phyloP scores from a whole-genome alignment of 805 yeast genomes.

The Torulaspora franciscae region DNA sequence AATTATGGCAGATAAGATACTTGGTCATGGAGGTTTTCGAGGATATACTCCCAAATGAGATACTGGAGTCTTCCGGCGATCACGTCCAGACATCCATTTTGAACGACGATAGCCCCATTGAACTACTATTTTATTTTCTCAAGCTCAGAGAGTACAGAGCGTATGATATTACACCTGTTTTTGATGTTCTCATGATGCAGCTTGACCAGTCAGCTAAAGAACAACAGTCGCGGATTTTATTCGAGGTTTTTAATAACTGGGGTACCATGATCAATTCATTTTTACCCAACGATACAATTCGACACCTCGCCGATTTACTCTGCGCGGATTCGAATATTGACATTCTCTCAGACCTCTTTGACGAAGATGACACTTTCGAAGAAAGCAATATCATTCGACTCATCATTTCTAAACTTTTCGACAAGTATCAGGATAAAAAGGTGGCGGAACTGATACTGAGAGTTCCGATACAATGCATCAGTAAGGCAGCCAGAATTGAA shows the following conservation, averaged over 20 bases:
- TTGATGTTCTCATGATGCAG: conserved; percentile 26
- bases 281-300: conserved; percentile 34
- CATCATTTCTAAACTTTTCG: conserved; percentile 26
- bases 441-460: conserved; percentile 11
- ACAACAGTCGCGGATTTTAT: conserved; percentile 12
- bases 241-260: conserved; percentile 49
- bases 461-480: conserved; percentile 50
- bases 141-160: conserved; percentile 47
- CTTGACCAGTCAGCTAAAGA: conserved; percentile 14
- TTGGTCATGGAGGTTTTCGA: conserved; percentile 47
- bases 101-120: conserved; percentile 6
- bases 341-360: conserved; percentile 28
- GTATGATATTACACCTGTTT: conserved; percentile 23
- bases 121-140: conserved; percentile 40
- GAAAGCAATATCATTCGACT: conserved; percentile 39
- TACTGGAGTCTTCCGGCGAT: conserved; percentile 11
- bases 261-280: conserved; percentile 41
- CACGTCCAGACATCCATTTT: conserved; percentile 10
- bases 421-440: conserved; percentile 5
- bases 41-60: conserved; percentile 31
- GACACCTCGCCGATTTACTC: conserved; percentile 30
- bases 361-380: conserved; percentile 45
- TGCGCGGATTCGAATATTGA: conserved; percentile 23
- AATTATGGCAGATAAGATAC: conserved; percentile 45
- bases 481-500: conserved; percentile 35